phyloP scores from a whole-genome alignment of 1,284 basidiomycete genomes.

The Pyrrhoderma lamaoense region DNA sequence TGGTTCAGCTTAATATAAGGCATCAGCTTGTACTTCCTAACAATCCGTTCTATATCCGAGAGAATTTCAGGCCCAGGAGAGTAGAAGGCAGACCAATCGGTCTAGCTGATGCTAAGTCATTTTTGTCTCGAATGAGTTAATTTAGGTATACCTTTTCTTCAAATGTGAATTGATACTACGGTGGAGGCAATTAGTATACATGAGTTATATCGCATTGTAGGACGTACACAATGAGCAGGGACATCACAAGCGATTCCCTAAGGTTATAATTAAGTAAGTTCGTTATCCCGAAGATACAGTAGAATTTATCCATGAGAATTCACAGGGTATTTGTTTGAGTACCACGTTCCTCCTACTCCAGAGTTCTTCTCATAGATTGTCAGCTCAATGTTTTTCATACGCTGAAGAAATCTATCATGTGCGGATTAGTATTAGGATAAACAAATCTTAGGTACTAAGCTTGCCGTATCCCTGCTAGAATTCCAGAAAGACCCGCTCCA shows the following conservation, averaged over 20 bases:
- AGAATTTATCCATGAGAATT: too few relatives aligned
- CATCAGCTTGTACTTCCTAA: constrained; percentile 50
- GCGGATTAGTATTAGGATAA: constrained; percentile 44
- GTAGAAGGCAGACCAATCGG: constrained; percentile 54
- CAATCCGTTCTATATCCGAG: constrained; percentile 42
- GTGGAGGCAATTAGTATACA: background rate
- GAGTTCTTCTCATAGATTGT: constrained; percentile 54
- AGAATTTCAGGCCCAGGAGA: constrained; percentile 50
- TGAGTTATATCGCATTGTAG: too few relatives aligned
- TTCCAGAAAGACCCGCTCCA: constrained; percentile 25
- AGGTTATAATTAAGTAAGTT: background rate
- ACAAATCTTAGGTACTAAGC: constrained; percentile 43
- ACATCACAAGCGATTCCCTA: constrained; percentile 51
- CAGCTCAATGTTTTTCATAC: constrained; percentile 49
- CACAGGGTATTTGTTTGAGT: constrained; percentile 31
- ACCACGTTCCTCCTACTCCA: constrained; percentile 56
- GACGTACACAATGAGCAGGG: constrained; percentile 43
- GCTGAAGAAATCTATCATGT: constrained; percentile 52
- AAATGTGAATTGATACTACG: constrained; percentile 53
- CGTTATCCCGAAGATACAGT: background rate
- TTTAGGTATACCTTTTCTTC: constrained; percentile 36
- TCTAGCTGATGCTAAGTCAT: constrained; percentile 26
- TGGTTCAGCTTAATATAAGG: constrained; percentile 48
- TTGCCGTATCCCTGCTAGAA: constrained; percentile 29
- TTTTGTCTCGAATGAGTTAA: background rate